Percentiles rank a stretch among this genome's conserved stretches.
Evolutionary conservation across 176 grass and related monocot genomes (phyloP).

Genomic region (Metroxylon sagu): DNA sequence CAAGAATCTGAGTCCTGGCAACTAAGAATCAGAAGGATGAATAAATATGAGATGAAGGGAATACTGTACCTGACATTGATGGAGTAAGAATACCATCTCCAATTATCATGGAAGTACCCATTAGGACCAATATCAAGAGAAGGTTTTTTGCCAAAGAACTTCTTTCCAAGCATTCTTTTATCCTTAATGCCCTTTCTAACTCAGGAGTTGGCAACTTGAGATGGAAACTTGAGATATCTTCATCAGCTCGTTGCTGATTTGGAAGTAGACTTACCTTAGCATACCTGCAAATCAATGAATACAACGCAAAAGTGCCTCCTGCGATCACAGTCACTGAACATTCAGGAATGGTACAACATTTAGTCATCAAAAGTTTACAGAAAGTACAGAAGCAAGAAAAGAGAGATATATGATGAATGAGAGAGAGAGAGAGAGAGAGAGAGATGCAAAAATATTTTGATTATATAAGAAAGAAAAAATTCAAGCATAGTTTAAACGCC

Average conservation of each 20-base stretch:
- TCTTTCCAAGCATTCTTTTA: conserved; percentile 87
- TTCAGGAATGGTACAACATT: neutral
- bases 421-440: too few species aligned
- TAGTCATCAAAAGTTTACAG: too few species aligned
- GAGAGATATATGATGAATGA: too few species aligned
- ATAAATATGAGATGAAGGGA: conserved; percentile 13
- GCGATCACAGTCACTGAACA: conserved; percentile 2
- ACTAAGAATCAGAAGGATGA: neutral
- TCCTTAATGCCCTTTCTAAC: conserved; percentile 61
- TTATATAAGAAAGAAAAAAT: too few species aligned
- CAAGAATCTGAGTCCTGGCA: conserved; percentile 9
- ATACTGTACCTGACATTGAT: conserved; percentile 73
- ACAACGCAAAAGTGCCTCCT: conserved; percentile 93
- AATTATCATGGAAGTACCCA: conserved; percentile 95
- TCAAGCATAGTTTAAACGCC: too few species aligned
- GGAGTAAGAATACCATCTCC: conserved; percentile 99
- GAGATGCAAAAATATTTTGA: too few species aligned
- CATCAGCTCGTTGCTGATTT: conserved; percentile 86
- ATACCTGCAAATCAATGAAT: conserved; percentile 92
- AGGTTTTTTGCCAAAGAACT: conserved; percentile 53
- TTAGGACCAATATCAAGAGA: conserved; percentile 89
- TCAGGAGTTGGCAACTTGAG: conserved; percentile 90
- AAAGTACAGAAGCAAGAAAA: too few species aligned
- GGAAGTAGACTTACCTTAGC: conserved; percentile 86
- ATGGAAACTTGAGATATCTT: conserved; percentile 84